Conservation (phyloP, 2,329 filamentous ascomycete genomes). For the Hypomyces perniciosus region DNA sequence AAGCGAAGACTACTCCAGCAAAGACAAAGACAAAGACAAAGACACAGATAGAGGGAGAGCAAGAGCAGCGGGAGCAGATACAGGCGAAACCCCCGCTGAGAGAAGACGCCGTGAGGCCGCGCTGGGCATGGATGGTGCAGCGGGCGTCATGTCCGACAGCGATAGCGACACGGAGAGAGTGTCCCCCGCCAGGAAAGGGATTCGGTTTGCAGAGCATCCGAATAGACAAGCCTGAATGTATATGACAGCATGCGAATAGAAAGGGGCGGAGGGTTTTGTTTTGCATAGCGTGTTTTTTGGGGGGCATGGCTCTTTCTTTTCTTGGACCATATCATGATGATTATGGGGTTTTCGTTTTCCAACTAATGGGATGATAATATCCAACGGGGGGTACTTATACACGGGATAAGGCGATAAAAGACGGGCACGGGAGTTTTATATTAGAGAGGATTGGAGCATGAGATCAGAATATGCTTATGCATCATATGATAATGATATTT, state of each 20-base stretch:
- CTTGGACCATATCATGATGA: no score
- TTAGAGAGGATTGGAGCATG: background rate
- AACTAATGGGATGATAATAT: background rate
- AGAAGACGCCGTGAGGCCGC: conserved; percentile 67
- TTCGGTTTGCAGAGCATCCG: conserved; percentile 52
- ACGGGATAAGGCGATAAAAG: background rate
- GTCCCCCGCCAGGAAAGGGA: conserved; percentile 47
- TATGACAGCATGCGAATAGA: background rate
- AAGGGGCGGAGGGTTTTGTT: background rate
- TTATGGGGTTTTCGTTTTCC: no score
- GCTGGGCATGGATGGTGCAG: conserved; percentile 50
- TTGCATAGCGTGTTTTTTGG: background rate
- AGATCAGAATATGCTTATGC: no score
- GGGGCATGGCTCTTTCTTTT: no score
- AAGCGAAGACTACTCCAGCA: conserved; percentile 26
- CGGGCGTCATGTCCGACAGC: conserved; percentile 40
- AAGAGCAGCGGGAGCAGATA: conserved; percentile 17
- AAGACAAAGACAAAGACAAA: background rate
- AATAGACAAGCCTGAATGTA: conserved; percentile 4
- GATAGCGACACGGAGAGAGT: conserved; percentile 46
- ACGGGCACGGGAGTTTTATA: background rate
- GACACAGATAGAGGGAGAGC: background rate
- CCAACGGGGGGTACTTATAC: background rate
- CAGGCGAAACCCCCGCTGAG: conserved; percentile 67
- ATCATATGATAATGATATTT: background rate